Conservation (phyloP, 352 stramenopile species). For the Pythium utonaiense region DNA sequence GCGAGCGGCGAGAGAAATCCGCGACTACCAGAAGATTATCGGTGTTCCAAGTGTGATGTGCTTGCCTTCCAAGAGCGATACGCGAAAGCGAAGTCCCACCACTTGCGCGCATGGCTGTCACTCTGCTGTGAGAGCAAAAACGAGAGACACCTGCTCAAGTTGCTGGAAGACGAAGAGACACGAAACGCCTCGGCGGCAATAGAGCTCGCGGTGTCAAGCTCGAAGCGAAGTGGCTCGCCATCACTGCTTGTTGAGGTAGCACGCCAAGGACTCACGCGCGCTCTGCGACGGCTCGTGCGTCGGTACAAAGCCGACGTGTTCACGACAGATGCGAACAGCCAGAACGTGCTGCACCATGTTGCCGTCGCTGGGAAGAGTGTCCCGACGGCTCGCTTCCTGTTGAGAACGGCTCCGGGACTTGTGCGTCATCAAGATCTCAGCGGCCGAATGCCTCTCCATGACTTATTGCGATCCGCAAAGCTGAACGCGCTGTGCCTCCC, state of each 20-base stretch:
- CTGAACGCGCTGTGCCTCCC: conserved; percentile 47
- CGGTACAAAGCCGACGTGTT: conserved; percentile 45
- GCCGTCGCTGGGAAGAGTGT: conserved; percentile 33
- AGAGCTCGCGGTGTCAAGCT: neutral
- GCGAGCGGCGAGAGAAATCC: neutral
- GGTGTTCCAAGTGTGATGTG: conserved; percentile 49
- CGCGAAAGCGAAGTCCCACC: conserved; percentile 20
- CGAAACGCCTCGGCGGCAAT: neutral
- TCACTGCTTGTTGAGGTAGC: conserved; percentile 57
- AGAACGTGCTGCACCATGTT: conserved; percentile 55
- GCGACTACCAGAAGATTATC: conserved; percentile 25
- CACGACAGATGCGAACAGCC: conserved; percentile 39
- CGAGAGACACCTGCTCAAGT: conserved; percentile 39
- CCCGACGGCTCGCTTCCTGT: conserved; percentile 32
- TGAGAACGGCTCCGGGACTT: conserved; percentile 39
- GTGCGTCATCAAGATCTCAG: conserved; percentile 49
- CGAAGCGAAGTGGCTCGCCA: neutral
- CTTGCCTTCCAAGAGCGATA: conserved; percentile 30
- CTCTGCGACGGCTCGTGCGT: conserved; percentile 40
- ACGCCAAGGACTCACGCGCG: conserved; percentile 33
- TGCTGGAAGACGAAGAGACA: conserved; percentile 30
- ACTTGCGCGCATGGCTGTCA: conserved; percentile 55
- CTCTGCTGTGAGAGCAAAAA: conserved; percentile 68
- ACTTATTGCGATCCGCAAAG: conserved; percentile 42
- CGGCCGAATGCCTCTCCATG: conserved; percentile 54